Conservation (phyloP, 176 grass and related monocot genomes). For the Saccharum officinarum region DNA sequence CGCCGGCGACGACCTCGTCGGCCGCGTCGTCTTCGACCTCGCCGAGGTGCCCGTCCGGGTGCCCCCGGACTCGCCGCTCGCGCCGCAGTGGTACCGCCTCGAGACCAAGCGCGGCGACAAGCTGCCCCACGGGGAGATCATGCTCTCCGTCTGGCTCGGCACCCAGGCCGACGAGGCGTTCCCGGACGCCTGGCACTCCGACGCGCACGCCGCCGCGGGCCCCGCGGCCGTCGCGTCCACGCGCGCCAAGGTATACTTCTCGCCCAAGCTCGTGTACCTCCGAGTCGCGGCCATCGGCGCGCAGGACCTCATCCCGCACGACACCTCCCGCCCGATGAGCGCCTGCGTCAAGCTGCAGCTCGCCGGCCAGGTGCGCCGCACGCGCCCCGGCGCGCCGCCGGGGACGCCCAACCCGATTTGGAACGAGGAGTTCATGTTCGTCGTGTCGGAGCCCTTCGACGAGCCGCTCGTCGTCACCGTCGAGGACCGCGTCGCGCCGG, state of each 20-base stretch:
- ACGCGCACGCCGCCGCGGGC: slow-evolving; percentile 47
- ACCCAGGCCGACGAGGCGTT: slow-evolving; percentile 98
- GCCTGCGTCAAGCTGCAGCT: slow-evolving; percentile 65
- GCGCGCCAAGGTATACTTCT: slow-evolving; percentile 93
- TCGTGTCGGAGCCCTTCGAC: slow-evolving; percentile 81
- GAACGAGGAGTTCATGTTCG: slow-evolving; percentile 97
- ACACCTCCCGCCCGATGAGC: slow-evolving; percentile 63
- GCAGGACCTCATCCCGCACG: slow-evolving; percentile 77
- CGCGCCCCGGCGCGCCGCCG: slow-evolving; percentile 44
- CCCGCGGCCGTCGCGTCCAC: slow-evolving; percentile 56
- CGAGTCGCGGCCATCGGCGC: slow-evolving; percentile 60
- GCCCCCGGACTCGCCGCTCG: slow-evolving; percentile 86
- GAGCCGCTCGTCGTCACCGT: slow-evolving; percentile 75
- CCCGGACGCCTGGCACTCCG: slow-evolving; percentile 86
- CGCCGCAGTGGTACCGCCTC: slow-evolving; percentile 90
- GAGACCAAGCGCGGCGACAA: slow-evolving; percentile 69
- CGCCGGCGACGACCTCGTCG: slow-evolving; percentile 68
- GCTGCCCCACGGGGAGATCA: slow-evolving; percentile 70
- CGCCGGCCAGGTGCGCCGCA: slow-evolving; percentile 69
- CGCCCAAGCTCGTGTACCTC: slow-evolving; percentile 87
- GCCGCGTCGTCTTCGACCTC: slow-evolving; percentile 74
- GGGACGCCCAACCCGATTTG: slow-evolving; percentile 68
- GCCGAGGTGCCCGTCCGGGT: slow-evolving; percentile 76
- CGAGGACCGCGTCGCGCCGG: slow-evolving; percentile 73
- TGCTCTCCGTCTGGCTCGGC: slow-evolving; percentile 95